Percentiles rank a stretch among this genome's conserved stretches.
Conservation (phyloP, 768 basidiomycete species). For the Exidia glandulosa region DNA sequence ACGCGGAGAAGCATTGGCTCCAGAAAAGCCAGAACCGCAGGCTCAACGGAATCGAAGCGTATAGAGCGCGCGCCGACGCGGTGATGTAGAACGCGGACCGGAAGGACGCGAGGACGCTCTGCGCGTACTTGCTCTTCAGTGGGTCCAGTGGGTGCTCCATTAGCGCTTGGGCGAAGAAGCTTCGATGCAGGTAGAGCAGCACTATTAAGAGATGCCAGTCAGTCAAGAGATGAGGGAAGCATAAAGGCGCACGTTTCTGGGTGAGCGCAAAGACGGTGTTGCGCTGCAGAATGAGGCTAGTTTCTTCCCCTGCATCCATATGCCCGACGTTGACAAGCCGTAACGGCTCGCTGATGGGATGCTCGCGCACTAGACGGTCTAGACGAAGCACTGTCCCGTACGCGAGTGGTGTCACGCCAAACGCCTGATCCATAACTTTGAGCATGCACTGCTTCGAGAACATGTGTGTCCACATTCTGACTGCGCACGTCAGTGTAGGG, state of each 20-base stretch:
- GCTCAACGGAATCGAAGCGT: slow-evolving; percentile 43
- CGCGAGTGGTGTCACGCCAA: slow-evolving; percentile 58
- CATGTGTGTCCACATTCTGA: slow-evolving; percentile 59
- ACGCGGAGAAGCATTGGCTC: slow-evolving; percentile 60
- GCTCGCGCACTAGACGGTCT: slow-evolving; percentile 18
- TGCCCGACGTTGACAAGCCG: not conserved
- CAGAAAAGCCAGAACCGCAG: slow-evolving; percentile 62
- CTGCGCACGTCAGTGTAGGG: slow-evolving; percentile 45
- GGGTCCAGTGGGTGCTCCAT: slow-evolving; percentile 54
- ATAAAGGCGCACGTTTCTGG: not conserved
- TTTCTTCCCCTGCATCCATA: not conserved
- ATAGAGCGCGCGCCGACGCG: slow-evolving; percentile 35
- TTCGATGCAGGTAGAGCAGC: slow-evolving; percentile 63
- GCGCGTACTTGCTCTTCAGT: slow-evolving; percentile 54
- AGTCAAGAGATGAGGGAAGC: not conserved
- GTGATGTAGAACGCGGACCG: slow-evolving; percentile 53
- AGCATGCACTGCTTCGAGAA: slow-evolving; percentile 56
- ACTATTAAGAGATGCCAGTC: slow-evolving; percentile 24
- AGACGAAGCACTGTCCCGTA: slow-evolving; percentile 58
- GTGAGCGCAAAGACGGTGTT: slow-evolving; percentile 47
- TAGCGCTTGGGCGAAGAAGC: slow-evolving; percentile 67
- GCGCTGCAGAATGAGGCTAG: slow-evolving; percentile 43
- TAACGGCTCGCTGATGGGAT: not conserved
- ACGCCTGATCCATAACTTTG: slow-evolving; percentile 60
- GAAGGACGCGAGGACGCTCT: slow-evolving; percentile 58